phyloP scores from a whole-genome alignment of 2,329 filamentous ascomycete species.

The Penicillium sp. region DNA sequence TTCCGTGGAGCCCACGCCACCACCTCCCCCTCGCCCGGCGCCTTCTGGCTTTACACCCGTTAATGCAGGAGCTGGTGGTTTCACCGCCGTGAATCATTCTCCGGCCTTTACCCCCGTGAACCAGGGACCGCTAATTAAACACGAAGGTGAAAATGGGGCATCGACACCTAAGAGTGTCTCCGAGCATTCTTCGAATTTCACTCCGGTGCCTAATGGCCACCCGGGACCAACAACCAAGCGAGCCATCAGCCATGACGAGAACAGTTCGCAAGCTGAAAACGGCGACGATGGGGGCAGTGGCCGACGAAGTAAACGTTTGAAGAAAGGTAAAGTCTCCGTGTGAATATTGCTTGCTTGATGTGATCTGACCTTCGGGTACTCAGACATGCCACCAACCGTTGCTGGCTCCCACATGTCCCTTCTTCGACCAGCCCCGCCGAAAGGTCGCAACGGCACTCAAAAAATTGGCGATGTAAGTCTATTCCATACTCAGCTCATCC shows the following conservation, averaged over 20 bases:
- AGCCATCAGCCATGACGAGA: conserved; percentile 60
- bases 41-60: conserved; percentile 63
- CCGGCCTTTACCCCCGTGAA: conserved; percentile 41
- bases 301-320: conserved; percentile 84
- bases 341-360: neutral
- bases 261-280: conserved; percentile 38
- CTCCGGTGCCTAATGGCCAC: conserved; percentile 48
- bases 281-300: conserved; percentile 61
- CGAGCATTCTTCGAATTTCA: conserved; percentile 56
- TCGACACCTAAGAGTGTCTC: conserved; percentile 59
- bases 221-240: conserved; percentile 64
- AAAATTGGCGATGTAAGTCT: conserved; percentile 54
- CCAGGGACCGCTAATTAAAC: conserved; percentile 40
- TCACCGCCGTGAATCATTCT: conserved; percentile 55
- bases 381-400: conserved; percentile 62
- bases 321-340: conserved; percentile 59
- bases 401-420: conserved; percentile 96
- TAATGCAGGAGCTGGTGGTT: conserved; percentile 52
- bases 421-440: conserved; percentile 70
- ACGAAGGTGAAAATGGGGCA: conserved; percentile 50
- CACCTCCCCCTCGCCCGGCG: conserved; percentile 35
- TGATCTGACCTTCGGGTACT: conserved; percentile 1
- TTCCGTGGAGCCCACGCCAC: conserved; percentile 28
- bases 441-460: conserved; percentile 48
- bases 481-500: conserved; percentile 1